Percentiles rank a stretch among this genome's conserved stretches.
These are phyloP conservation scores for Passiflora organensis DNA, from an alignment of 345 rosid species.

Conservation along the genomic window DNA sequence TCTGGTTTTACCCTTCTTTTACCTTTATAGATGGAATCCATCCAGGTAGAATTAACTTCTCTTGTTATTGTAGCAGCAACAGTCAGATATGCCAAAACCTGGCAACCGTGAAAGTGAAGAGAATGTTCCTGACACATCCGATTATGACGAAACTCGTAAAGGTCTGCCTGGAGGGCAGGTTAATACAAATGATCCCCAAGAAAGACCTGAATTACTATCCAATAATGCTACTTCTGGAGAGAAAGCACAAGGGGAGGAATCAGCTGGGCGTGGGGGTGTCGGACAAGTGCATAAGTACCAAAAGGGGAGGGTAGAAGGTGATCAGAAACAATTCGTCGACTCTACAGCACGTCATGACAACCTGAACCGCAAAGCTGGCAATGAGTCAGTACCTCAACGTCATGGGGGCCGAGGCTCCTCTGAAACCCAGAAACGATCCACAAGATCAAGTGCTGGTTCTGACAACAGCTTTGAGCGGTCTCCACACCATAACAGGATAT, in stretches of 20 bases:
- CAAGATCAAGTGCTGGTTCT: slow-evolving; percentile 37
- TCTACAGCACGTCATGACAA: slow-evolving; percentile 43
- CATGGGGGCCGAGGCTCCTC: slow-evolving; percentile 43
- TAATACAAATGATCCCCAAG: slow-evolving; percentile 76
- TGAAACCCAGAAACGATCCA: slow-evolving; percentile 40
- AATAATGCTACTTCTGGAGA: slow-evolving; percentile 29
- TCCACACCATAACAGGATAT: slow-evolving; percentile 45
- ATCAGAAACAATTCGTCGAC: slow-evolving; percentile 29
- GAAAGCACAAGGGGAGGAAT: slow-evolving; percentile 39
- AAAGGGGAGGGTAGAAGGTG: slow-evolving; percentile 42
- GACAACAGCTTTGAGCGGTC: slow-evolving; percentile 62
- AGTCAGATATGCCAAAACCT: slow-evolving; percentile 66
- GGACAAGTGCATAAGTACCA: slow-evolving; percentile 32
- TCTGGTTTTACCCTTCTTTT: too few species aligned
- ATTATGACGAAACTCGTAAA: slow-evolving; percentile 73
- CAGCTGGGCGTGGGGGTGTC: slow-evolving; percentile 28
- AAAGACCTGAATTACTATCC: slow-evolving; percentile 39
- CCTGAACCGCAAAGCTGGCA: slow-evolving; percentile 23
- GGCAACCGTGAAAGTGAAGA: slow-evolving; percentile 86
- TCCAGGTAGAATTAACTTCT: slow-evolving; percentile 15
- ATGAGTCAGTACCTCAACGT: slow-evolving; percentile 37
- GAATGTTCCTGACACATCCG: slow-evolving; percentile 79
- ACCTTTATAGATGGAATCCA: neutral
- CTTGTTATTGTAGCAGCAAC: slow-evolving; percentile 43
- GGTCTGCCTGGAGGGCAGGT: slow-evolving; percentile 47